Conservation (phyloP, 2,329 filamentous ascomycete genomes). For the Diaporthe destruens region DNA sequence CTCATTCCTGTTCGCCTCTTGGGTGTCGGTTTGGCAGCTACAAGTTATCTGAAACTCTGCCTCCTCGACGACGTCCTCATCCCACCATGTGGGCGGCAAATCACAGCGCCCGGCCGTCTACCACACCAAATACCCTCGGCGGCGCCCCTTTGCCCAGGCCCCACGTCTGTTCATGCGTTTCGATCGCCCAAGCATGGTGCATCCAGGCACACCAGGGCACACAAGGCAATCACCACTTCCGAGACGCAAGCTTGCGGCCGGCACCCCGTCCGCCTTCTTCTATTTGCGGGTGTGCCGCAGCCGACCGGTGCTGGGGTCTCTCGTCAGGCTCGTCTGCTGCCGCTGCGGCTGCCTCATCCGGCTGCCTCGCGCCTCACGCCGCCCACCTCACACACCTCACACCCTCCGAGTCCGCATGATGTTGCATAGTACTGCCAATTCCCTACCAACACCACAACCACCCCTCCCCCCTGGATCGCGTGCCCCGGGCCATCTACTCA, state of each 20-base stretch:
- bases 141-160: slow-evolving; percentile 18
- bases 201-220: slow-evolving; percentile 25
- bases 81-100: slow-evolving; percentile 28
- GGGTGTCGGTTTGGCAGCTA: slow-evolving; percentile 5
- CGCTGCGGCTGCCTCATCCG: slow-evolving; percentile 29
- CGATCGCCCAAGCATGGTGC: slow-evolving; percentile 3
- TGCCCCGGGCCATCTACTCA: background rate
- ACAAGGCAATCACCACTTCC: slow-evolving; percentile 23
- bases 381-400: background rate
- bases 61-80: slow-evolving; percentile 32
- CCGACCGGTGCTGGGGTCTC: slow-evolving; percentile 8
- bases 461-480: background rate
- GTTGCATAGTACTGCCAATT: slow-evolving; percentile 18
- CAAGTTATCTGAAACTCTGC: slow-evolving; percentile 38
- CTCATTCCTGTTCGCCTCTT: slow-evolving; percentile 13
- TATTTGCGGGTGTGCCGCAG: slow-evolving; percentile 22
- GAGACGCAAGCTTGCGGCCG: slow-evolving; percentile 25
- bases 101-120: slow-evolving; percentile 19
- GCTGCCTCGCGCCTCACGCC: background rate
- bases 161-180: slow-evolving; percentile 27
- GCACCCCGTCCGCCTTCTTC: slow-evolving; percentile 9
- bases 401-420: slow-evolving; percentile 26
- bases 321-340: background rate
- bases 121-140: slow-evolving; percentile 19
- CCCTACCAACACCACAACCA: background rate